Base-by-base conservation (phyloP, 495 filamentous ascomycete genomes). In the Penicillium cosmopolitanum region DNA sequence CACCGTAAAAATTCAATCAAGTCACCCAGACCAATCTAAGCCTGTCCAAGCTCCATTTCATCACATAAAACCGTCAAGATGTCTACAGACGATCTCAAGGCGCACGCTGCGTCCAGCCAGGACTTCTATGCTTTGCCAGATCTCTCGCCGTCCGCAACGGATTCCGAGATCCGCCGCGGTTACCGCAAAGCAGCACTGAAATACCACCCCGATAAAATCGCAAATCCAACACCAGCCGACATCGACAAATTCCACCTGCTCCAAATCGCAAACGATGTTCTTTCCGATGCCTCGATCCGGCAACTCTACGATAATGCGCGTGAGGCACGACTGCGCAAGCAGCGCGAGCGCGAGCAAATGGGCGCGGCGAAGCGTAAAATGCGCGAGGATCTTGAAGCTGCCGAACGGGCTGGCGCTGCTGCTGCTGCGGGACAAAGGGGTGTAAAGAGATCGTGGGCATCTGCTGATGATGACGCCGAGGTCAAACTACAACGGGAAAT, bases 141-240 rank as follows among this genome's bases (percentile, higher is more conserved):
- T 21, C 68, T 97, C 48, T 78, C 83, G 15, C 80, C 82, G 40
- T 81, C 84, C 16, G 85, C 89, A 25, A 82, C 82, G 11, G 82
- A 87, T 33, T 72, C 85, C 31, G 89, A 96, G 60, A 85, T 98
- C 66, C 90, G 93, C 56, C 85, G 87, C 53, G 92, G 91, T 48
- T 98, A 96, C 78, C 87, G 93, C 36, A 91, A 89, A 69, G 89
- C 92, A 4, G 91, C 96, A 0, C 80, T 97, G 10, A 92, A 89
- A 71, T 91, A 92, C 70, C 95, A 98, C 72, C 95, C 95, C 10
- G 94, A 96, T 80, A 89, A 89, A 75, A 83, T 88, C 67, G 72
- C 81, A 40, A 83, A 82, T 66, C 79, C 85, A 21, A 78, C 77
- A 34, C 67, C 76, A 10, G 77, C 76, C 40, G 86, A 87, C 33